Base-by-base conservation (phyloP, 2,329 filamentous ascomycete species). In the Aspergillus fumigatus region DNA sequence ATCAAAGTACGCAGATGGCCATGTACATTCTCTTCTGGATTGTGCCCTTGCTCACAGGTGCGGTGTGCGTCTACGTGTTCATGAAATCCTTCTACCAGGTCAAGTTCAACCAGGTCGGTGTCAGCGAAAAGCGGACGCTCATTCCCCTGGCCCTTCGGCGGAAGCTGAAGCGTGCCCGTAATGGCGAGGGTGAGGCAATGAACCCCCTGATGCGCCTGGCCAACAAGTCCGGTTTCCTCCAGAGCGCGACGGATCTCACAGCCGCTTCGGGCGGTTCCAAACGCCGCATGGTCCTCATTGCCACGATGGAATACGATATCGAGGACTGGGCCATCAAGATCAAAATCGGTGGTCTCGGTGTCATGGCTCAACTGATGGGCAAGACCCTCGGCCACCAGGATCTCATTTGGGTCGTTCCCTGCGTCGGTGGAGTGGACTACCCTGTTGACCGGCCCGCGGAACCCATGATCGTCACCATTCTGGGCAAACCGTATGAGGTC, bases 231-330 rank as follows among this genome's bases (percentile, higher is more conserved):
- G 69, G 67, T 3, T 73, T 75, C 35, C 61, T 76, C 3, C 73
- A 74, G 52, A 73, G 67, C 52, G 72, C 64, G 5, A 67, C 73
- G 21, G 70, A 67, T 1, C 70, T 74, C 11, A 23, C 43, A 23
- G 43, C 19, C 50, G 67, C 65, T 32, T 61, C 62, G 26, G 26
- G 68, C 65, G 40, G 60, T 17, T 69, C 75, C 25, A 67, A 63
- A 35, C 59, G 76, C 48, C 75, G 82, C 19, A 87, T 80, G 35
- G 82, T 87, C 1, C 77, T 88, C 23, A 86, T 88, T 52, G 86
- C 84, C 14, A 88, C 86, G 7, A 87, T 88, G 83, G 86, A 88
- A 69, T 88, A 88, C 70, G 84, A 88, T 59, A 88, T 88, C 57
- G 84, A 86, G 54, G 86, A 88, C 66, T 88, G 86, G 83, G 79